Evolutionary conservation across 306 rosid species (phyloP).

Genomic region (Myrica gale): DNA sequence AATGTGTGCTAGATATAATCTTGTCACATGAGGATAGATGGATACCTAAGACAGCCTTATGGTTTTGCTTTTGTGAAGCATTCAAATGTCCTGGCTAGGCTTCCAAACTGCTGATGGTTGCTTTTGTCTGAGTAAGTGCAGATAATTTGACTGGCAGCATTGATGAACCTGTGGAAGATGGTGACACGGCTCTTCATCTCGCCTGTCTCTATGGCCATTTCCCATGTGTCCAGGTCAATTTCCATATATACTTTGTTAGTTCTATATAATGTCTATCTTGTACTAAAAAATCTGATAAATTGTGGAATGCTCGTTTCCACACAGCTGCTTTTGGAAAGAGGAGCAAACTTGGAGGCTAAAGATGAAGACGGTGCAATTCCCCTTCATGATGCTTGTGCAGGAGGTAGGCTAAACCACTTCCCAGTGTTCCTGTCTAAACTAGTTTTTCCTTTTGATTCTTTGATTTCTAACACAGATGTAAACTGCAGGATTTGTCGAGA

Average conservation of each 20-base stretch:
- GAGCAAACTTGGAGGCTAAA: constrained; percentile 66
- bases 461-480: background rate
- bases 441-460: background rate
- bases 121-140: constrained; percentile 26
- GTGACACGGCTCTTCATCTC: constrained; percentile 86
- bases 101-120: constrained; percentile 20
- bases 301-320: constrained; percentile 22
- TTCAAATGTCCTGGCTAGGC: background rate
- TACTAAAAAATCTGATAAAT: background rate
- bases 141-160: constrained; percentile 76
- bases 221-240: constrained; percentile 62
- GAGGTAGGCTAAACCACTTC: constrained; percentile 48
- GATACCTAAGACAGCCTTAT: background rate
- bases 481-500: constrained; percentile 59
- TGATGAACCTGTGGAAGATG: constrained; percentile 91
- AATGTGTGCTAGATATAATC: background rate
- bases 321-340: constrained; percentile 84
- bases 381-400: constrained; percentile 93
- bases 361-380: constrained; percentile 94
- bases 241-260: background rate
- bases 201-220: constrained; percentile 84
- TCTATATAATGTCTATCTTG: background rate
- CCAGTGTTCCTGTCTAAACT: background rate
- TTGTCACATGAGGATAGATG: background rate
- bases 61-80: background rate